Evolutionary conservation across 2,329 filamentous ascomycete genomes (phyloP).

Genomic region (Ploettnerulaceae sp.): DNA sequence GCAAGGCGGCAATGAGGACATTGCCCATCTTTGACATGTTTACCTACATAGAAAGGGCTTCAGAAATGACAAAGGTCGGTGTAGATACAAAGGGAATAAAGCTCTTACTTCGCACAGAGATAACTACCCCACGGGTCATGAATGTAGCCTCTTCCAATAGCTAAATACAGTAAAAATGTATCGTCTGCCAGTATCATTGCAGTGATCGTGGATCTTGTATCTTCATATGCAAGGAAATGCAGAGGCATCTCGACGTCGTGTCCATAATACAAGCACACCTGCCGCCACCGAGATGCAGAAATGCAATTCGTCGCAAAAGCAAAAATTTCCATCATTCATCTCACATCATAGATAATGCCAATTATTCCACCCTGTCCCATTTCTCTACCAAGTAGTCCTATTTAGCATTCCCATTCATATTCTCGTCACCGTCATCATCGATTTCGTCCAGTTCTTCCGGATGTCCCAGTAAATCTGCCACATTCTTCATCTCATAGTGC

Average conservation of each 20-base stretch:
- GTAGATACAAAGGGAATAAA: too few relatives aligned
- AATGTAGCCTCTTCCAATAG: too few relatives aligned
- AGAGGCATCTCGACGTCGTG: not conserved
- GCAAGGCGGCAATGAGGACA: too few relatives aligned
- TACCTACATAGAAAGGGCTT: too few relatives aligned
- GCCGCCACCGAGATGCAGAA: slow-evolving; percentile 1
- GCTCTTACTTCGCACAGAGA: too few relatives aligned
- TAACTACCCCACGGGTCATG: too few relatives aligned
- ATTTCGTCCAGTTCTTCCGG: slow-evolving; percentile 61
- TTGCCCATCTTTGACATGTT: too few relatives aligned
- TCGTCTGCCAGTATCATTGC: not conserved
- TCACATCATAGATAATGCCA: slow-evolving; percentile 8
- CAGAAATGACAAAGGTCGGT: too few relatives aligned
- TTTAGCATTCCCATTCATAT: slow-evolving; percentile 29
- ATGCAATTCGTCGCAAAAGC: not conserved
- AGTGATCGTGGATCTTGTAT: slow-evolving; percentile 2
- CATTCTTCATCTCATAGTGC: slow-evolving; percentile 98
- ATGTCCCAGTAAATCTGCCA: slow-evolving; percentile 80
- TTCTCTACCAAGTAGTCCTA: slow-evolving; percentile 8
- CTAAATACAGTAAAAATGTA: not conserved
- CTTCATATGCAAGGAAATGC: not conserved
- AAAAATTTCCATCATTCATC: not conserved
- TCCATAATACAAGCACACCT: not conserved
- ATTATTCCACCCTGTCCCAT: too few relatives aligned
- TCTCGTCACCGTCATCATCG: slow-evolving; percentile 53